Evolutionary conservation across 2,329 filamentous ascomycete species (phyloP).

Genomic region (Chaetomium globosum): DNA sequence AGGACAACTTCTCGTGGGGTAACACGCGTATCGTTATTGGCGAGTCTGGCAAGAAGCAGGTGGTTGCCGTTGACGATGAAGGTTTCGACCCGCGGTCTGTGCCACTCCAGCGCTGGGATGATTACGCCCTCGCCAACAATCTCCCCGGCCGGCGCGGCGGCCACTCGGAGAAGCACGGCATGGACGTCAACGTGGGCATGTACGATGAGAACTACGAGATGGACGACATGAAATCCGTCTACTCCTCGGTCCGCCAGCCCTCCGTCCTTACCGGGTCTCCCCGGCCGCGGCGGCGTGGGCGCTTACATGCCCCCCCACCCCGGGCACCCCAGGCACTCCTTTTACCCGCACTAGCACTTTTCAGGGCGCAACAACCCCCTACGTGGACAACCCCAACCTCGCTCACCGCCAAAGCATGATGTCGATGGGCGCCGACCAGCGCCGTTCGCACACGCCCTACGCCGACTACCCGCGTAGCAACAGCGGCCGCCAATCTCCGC

Average conservation of each 20-base stretch:
- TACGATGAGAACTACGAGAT: slow-evolving; percentile 88
- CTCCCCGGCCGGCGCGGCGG: slow-evolving; percentile 87
- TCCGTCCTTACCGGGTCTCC: slow-evolving; percentile 90
- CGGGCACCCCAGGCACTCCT: slow-evolving; percentile 69
- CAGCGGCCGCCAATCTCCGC: slow-evolving; percentile 66
- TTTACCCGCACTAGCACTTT: slow-evolving; percentile 56
- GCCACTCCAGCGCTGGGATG: slow-evolving; percentile 94
- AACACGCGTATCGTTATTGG: slow-evolving; percentile 97
- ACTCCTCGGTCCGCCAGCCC: slow-evolving; percentile 86
- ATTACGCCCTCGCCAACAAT: slow-evolving; percentile 84
- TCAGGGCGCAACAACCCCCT: slow-evolving; percentile 47
- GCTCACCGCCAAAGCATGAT: slow-evolving; percentile 71
- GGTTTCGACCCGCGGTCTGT: slow-evolving; percentile 90
- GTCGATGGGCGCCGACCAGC: slow-evolving; percentile 61
- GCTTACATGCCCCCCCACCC: slow-evolving; percentile 81
- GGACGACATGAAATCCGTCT: slow-evolving; percentile 96
- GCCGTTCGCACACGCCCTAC: slow-evolving; percentile 61
- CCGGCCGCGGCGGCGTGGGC: slow-evolving; percentile 60
- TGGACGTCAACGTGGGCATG: slow-evolving; percentile 66
- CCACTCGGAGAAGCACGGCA: slow-evolving; percentile 60
- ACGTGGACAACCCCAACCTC: slow-evolving; percentile 53
- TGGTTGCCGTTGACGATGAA: slow-evolving; percentile 84
- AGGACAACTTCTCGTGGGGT: slow-evolving; percentile 98
- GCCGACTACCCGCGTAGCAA: slow-evolving; percentile 55
- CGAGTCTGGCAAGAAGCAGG: slow-evolving; percentile 85